These are phyloP conservation scores for Chiua sp. DNA, from an alignment of 1,284 basidiomycete genomes.

Conservation along the genomic window DNA sequence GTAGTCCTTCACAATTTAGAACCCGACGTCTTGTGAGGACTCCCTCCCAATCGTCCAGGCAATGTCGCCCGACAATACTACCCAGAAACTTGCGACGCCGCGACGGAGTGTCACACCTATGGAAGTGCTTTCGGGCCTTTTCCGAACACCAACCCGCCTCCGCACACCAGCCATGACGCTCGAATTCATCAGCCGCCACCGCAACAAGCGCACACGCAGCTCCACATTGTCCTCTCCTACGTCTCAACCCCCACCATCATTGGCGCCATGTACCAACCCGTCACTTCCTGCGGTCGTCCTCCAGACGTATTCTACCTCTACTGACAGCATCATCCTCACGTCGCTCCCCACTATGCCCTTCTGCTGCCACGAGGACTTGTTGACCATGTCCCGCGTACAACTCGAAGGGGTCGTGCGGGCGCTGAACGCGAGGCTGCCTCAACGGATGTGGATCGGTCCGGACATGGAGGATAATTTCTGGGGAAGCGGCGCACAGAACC, in stretches of 20 bases:
- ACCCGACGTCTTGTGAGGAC: not conserved
- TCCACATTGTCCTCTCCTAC: conserved; percentile 7
- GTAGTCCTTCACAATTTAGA: not conserved
- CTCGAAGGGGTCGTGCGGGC: conserved; percentile 50
- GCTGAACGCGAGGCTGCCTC: conserved; percentile 55
- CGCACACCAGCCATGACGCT: conserved; percentile 16
- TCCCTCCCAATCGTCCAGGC: not conserved
- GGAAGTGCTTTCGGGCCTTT: conserved; percentile 22
- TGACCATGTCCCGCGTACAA: conserved; percentile 54
- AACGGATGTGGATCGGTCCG: conserved; percentile 49
- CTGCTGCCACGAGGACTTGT: conserved; percentile 66
- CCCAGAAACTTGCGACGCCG: conserved; percentile 19
- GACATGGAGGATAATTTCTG: conserved; percentile 19
- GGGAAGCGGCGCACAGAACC: conserved; percentile 4
- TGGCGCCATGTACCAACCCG: conserved; percentile 5
- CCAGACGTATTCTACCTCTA: conserved; percentile 54
- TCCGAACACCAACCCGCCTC: conserved; percentile 28
- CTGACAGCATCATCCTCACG: conserved; percentile 62
- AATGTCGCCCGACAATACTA: conserved; percentile 17
- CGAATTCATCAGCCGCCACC: conserved; percentile 15
- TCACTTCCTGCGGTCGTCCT: conserved; percentile 44
- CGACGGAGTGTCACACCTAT: conserved; percentile 17
- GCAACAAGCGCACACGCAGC: conserved; percentile 23
- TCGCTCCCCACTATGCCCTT: conserved; percentile 55
- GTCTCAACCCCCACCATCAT: conserved; percentile 2